Base-by-base conservation (phyloP, 495 filamentous ascomycete genomes). In the Penicillium taxi region DNA sequence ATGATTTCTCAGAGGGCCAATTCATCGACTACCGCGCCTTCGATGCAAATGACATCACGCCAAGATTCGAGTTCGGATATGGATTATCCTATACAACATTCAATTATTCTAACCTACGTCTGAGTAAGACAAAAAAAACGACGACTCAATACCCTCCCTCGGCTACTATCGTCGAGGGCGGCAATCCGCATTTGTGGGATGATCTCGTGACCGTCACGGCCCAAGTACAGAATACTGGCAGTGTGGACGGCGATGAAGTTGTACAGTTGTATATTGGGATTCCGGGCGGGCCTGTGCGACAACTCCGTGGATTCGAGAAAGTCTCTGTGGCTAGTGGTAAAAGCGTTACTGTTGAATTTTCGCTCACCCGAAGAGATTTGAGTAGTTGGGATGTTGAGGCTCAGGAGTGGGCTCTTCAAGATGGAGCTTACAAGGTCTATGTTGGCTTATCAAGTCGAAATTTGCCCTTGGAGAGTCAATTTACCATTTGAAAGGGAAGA, bases 21-120 rank as follows among this genome's bases (percentile, higher is more conserved):
- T 87, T 80, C 58, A 77, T 91, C 31, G 84, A 84, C 5, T 91
- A 93, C 53, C 68, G 81, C 5, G 79, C 80, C 58, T 91, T 86
- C 58, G 84, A 93, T 47, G 69, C 73, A 14, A 56, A 67, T 2
- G 65, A 72, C 8, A 59, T 80, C 19, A 56, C 64, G 2, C 78
- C 82, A 0, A 68, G 80, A 0, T 90, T 88, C 57, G 71, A 77
- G 21, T 91, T 91, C 44, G 86, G 86, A 15, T 76, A 88, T 51
- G 86, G 86, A 7, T 74, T 93, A 5, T 84, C 80, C 0, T 91
- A 90, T 52, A 84, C 84, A 0, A 75, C 67, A 2, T 91, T 91
- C 48, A 59, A 59, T 13, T 80, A 83, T 41, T 78, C 78, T 12
- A 59, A 70, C 11, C 69, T 82, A 9, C 7, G 28, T 6, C 12